phyloP scores from a whole-genome alignment of 192 early-diverging fungal species.

The Backusella sp. region DNA sequence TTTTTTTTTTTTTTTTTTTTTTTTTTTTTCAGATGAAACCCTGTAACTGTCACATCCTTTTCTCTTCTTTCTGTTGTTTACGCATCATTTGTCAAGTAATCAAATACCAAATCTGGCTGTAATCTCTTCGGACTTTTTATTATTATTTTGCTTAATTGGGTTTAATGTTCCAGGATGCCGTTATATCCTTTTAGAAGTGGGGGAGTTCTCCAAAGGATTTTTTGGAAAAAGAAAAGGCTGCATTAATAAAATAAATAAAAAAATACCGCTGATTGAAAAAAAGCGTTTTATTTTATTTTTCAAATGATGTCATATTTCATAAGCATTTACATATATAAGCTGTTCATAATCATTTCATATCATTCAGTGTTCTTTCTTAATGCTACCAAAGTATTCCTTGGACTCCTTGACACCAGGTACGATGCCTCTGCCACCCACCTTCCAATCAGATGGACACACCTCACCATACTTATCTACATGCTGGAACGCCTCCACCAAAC shows the following conservation, averaged over 20 bases:
- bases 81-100: not conserved
- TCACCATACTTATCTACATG: constrained; percentile 79
- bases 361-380: not conserved
- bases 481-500: constrained; percentile 89
- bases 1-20: not conserved
- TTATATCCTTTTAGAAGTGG: not conserved
- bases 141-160: not conserved
- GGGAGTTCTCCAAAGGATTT: too few relatives aligned
- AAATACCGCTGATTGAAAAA: too few relatives aligned
- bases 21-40: too few relatives aligned
- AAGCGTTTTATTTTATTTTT: too few relatives aligned
- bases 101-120: not conserved
- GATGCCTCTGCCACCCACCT: constrained; percentile 70
- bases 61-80: too few relatives aligned
- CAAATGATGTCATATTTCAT: not conserved
- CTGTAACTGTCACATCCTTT: too few relatives aligned
- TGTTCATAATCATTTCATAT: too few relatives aligned
- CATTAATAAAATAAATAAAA: too few relatives aligned
- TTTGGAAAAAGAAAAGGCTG: too few relatives aligned
- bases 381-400: constrained; percentile 66
- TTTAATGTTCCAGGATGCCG: not conserved
- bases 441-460: constrained; percentile 87
- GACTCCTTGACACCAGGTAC: constrained; percentile 48
- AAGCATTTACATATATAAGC: not conserved
- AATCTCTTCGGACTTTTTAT: not conserved